Conservation (phyloP, 441 rosid species). For the Erodium moschatum region DNA sequence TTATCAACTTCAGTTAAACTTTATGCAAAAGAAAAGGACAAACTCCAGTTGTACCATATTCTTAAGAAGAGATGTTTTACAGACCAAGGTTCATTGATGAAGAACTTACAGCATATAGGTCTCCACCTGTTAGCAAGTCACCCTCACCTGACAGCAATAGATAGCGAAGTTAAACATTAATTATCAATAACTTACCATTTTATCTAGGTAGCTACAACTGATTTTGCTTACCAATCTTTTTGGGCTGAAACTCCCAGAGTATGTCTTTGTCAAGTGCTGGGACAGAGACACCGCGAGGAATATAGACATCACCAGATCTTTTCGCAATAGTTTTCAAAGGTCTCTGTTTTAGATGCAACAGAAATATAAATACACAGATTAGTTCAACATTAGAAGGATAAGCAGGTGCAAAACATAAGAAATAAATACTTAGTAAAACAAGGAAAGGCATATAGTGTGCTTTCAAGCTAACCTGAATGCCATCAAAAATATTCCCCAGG, state of each 20-base stretch:
- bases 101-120: conserved; percentile 84
- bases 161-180: conserved; percentile 8
- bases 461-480: conserved; percentile 68
- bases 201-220: conserved; percentile 2
- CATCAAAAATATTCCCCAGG: conserved; percentile 93
- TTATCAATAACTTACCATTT: conserved; percentile 2
- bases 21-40: background rate
- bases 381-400: background rate
- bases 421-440: background rate
- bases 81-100: conserved; percentile 19
- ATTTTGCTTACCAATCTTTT: conserved; percentile 52
- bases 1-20: conserved; percentile 12
- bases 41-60: conserved; percentile 2
- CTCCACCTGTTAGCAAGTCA: conserved; percentile 92
- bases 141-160: conserved; percentile 63
- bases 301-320: conserved; percentile 89
- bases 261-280: conserved; percentile 94
- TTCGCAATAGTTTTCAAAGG: conserved; percentile 95
- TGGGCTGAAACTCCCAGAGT: conserved; percentile 95
- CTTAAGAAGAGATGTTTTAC: background rate
- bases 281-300: conserved; percentile 97
- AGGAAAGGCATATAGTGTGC: background rate
- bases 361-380: conserved; percentile 3
- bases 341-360: conserved; percentile 42
- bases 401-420: background rate